These are phyloP conservation scores for Porphyrellus sp. DNA, from an alignment of 1,284 basidiomycete species.

Conservation along the genomic window DNA sequence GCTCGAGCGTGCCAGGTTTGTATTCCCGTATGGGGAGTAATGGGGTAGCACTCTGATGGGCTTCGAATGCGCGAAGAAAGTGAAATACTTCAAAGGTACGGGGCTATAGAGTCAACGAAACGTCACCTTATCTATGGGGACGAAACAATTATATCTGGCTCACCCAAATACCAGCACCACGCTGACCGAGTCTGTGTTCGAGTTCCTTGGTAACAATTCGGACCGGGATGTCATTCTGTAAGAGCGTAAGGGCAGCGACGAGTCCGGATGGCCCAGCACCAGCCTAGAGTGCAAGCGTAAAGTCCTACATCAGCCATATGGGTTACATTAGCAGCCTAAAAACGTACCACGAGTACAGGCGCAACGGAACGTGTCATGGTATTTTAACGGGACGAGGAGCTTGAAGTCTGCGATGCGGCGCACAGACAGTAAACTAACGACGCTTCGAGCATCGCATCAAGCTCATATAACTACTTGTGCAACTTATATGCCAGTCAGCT, in stretches of 20 bases:
- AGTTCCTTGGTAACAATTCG: neutral
- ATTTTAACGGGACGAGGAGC: neutral
- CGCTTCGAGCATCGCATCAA: too few species aligned
- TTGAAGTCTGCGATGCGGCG: too few species aligned
- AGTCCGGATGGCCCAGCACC: neutral
- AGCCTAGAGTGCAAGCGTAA: neutral
- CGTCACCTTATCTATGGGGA: neutral
- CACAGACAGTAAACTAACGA: too few species aligned
- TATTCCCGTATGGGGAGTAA: slow-evolving; percentile 15
- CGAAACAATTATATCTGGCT: neutral
- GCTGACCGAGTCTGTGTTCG: neutral
- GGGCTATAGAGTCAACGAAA: slow-evolving; percentile 19
- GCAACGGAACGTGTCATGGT: neutral
- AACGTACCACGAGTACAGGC: neutral
- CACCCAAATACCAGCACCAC: neutral
- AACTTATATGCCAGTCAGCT: too few species aligned
- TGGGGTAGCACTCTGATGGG: slow-evolving; percentile 4
- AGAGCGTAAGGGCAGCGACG: neutral
- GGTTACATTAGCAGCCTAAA: neutral
- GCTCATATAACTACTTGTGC: too few species aligned
- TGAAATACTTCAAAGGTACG: slow-evolving; percentile 34
- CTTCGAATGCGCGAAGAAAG: slow-evolving; percentile 25
- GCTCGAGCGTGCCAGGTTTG: slow-evolving; percentile 20
- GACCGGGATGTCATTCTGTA: neutral
- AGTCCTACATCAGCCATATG: neutral